Conservation (phyloP, 306 rosid genomes). For the Medicago lupulina region DNA sequence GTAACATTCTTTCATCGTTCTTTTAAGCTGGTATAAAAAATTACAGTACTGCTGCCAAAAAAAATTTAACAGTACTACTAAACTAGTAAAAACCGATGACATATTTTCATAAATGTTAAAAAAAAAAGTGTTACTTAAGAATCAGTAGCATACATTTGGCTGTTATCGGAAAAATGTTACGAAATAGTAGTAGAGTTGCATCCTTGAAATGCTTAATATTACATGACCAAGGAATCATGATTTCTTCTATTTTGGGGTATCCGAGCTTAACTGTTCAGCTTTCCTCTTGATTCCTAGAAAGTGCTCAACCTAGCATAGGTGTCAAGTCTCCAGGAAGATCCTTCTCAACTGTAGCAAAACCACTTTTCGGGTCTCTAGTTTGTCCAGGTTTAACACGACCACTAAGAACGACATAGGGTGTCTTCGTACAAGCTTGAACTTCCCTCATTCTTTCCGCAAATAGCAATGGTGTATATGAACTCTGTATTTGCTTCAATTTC, state of each 20-base stretch:
- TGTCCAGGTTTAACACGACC: conserved; percentile 88
- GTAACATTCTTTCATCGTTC: no score
- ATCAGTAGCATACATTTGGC: no score
- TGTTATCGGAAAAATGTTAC: no score
- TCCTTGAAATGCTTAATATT: background rate
- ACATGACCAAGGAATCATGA: background rate
- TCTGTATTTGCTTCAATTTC: conserved; percentile 89
- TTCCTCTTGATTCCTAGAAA: background rate
- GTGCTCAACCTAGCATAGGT: background rate
- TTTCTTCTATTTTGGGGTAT: background rate
- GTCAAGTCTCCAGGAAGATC: no score
- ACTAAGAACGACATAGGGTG: conserved; percentile 94
- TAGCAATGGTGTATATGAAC: conserved; percentile 80
- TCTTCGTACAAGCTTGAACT: conserved; percentile 76
- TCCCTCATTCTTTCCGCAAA: conserved; percentile 96
- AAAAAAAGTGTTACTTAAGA: no score
- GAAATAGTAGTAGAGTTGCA: no score
- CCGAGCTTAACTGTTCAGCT: background rate
- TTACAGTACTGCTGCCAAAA: no score
- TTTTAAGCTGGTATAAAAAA: no score
- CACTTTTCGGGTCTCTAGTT: background rate
- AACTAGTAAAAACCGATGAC: no score
- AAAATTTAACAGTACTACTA: no score
- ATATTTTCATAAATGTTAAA: no score
- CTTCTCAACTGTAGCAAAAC: no score